These are phyloP conservation scores for Sistotremastrum niveocremeum DNA, from an alignment of 768 basidiomycete species.

Conservation along the genomic window DNA sequence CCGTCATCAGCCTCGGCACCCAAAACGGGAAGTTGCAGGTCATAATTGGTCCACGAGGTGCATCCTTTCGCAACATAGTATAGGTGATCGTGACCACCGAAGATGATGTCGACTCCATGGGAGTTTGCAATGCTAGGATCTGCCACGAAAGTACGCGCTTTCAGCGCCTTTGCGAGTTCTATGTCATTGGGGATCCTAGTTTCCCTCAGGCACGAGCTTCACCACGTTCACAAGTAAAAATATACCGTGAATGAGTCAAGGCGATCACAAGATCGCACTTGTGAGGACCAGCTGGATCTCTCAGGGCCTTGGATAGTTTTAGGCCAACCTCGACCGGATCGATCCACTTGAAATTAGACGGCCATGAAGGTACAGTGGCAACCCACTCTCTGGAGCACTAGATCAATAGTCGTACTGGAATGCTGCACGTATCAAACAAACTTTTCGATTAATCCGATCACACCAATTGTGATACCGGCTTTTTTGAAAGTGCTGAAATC, in stretches of 20 bases:
- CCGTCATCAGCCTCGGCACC: constrained; percentile 65
- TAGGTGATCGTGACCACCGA: constrained; percentile 85
- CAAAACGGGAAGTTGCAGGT: constrained; percentile 34
- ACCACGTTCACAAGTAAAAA: constrained; percentile 2
- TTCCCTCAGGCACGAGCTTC: too few relatives aligned
- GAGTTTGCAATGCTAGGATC: constrained; percentile 31
- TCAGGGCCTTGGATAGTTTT: constrained; percentile 59
- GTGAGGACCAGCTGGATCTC: constrained; percentile 55
- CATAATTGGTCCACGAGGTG: constrained; percentile 51
- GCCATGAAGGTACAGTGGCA: constrained; percentile 77
- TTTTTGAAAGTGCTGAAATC: constrained; percentile 58
- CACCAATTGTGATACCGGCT: constrained; percentile 55
- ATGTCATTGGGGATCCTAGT: constrained; percentile 40
- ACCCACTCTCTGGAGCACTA: constrained; percentile 64
- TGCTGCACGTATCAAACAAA: constrained; percentile 17
- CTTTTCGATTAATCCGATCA: constrained; percentile 85
- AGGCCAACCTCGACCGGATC: constrained; percentile 62
- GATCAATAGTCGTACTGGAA: neutral
- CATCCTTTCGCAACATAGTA: constrained; percentile 63
- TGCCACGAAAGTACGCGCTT: constrained; percentile 42
- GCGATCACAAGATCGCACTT: constrained; percentile 76
- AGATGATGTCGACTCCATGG: constrained; percentile 73
- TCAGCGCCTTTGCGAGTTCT: constrained; percentile 47
- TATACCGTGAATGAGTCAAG: constrained; percentile 68
- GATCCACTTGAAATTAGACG: constrained; percentile 57